Conservation (phyloP, 768 basidiomycete genomes). For the Amanita rimosa region DNA sequence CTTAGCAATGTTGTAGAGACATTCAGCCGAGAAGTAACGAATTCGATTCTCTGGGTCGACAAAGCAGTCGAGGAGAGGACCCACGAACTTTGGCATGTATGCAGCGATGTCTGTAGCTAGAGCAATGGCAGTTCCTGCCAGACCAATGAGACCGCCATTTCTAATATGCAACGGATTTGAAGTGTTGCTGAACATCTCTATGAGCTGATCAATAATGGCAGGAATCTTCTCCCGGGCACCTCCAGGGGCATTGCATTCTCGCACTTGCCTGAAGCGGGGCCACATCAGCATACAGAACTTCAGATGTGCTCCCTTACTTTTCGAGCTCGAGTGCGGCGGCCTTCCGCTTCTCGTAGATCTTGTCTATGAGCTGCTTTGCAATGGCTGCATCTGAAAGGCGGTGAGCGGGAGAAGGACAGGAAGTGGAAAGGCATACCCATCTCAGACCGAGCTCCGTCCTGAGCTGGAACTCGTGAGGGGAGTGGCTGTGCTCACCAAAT, state of each 20-base stretch:
- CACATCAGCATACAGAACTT: background rate
- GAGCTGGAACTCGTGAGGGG: conserved; percentile 3
- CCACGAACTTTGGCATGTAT: conserved; percentile 89
- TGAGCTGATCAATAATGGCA: conserved; percentile 87
- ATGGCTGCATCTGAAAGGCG: conserved; percentile 51
- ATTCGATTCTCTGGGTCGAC: conserved; percentile 91
- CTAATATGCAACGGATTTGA: conserved; percentile 80
- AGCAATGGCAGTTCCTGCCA: conserved; percentile 96
- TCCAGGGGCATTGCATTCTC: conserved; percentile 74
- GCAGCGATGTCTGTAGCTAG: conserved; percentile 87
- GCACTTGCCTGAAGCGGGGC: conserved; percentile 49
- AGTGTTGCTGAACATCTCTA: conserved; percentile 83
- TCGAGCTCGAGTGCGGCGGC: conserved; percentile 92
- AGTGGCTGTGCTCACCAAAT: conserved; percentile 11
- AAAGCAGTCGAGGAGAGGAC: conserved; percentile 84
- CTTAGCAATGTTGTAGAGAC: conserved; percentile 95
- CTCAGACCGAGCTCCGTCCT: background rate
- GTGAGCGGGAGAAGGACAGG: background rate
- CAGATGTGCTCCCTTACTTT: conserved; percentile 43
- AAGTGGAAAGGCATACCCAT: conserved; percentile 1
- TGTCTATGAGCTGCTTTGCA: conserved; percentile 77
- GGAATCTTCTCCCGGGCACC: conserved; percentile 66
- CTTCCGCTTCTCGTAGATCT: conserved; percentile 95
- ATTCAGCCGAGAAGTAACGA: conserved; percentile 96
- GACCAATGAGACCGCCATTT: conserved; percentile 92